phyloP scores from a whole-genome alignment of 2,329 filamentous ascomycete genomes.

The Alternaria brassicicola region DNA sequence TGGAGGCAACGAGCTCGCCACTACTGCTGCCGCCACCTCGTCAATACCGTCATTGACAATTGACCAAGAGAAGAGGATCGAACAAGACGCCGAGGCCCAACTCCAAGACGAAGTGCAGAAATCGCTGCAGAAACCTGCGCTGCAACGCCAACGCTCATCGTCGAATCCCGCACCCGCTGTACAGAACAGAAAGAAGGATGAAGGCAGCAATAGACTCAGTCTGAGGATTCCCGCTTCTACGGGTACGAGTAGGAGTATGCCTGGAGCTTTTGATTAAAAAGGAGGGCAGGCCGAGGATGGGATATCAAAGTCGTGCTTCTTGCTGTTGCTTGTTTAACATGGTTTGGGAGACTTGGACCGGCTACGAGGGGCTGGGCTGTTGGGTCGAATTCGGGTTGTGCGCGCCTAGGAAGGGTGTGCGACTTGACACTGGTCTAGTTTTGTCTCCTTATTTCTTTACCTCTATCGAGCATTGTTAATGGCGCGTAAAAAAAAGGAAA shows the following conservation, averaged over 20 bases:
- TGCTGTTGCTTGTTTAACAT: too few relatives aligned
- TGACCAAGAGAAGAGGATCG: constrained; percentile 44
- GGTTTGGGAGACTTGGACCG: too few relatives aligned
- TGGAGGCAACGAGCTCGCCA: background rate
- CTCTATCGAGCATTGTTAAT: too few relatives aligned
- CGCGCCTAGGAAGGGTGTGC: too few relatives aligned
- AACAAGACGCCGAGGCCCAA: constrained; percentile 45
- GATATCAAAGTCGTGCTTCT: too few relatives aligned
- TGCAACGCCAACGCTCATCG: constrained; percentile 32
- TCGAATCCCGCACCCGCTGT: constrained; percentile 33
- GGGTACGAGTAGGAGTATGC: constrained; percentile 25
- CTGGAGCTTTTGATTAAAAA: constrained; percentile 16
- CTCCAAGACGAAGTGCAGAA: constrained; percentile 41
- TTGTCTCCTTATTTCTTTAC: too few relatives aligned
- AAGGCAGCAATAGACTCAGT: constrained; percentile 31
- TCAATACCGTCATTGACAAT: background rate
- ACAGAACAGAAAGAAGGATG: constrained; percentile 38
- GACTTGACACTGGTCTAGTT: too few relatives aligned
- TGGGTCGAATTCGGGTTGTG: too few relatives aligned
- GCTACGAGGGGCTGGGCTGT: too few relatives aligned
- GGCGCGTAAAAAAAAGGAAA: too few relatives aligned
- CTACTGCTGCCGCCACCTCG: constrained; percentile 10
- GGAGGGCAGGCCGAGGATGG: background rate
- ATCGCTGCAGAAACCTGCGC: constrained; percentile 19
- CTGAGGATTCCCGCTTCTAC: constrained; percentile 36